Conservation (phyloP, 2,329 filamentous ascomycete species). For the Talaromyces sp. region DNA sequence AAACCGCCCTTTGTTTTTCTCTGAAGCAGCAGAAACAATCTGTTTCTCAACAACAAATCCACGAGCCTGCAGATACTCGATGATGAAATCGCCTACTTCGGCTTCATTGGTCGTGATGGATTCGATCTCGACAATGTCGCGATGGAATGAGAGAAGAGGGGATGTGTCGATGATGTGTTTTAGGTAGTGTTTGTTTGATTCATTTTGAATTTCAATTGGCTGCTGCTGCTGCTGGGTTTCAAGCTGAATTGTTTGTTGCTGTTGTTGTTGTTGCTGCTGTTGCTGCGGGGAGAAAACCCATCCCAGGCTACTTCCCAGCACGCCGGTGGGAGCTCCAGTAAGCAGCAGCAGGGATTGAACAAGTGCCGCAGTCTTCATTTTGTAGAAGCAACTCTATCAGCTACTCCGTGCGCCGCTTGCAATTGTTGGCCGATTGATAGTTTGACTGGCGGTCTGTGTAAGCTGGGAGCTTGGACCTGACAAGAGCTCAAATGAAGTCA, state of each 20-base stretch:
- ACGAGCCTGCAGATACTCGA: slow-evolving; percentile 56
- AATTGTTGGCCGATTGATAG: background rate
- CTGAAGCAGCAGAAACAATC: slow-evolving; percentile 19
- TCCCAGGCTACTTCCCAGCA: background rate
- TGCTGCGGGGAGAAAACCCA: slow-evolving; percentile 6
- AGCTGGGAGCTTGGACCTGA: background rate
- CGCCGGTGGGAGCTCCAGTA: background rate
- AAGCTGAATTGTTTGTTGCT: slow-evolving; percentile 1
- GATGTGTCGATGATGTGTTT: slow-evolving; percentile 35
- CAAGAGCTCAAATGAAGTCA: background rate
- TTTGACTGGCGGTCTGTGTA: background rate
- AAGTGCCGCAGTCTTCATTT: background rate
- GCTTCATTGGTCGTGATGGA: slow-evolving; percentile 67
- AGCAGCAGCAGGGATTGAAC: slow-evolving; percentile 1
- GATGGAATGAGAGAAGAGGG: slow-evolving; percentile 65
- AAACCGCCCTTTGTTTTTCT: slow-evolving; percentile 50
- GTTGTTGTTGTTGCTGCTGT: background rate
- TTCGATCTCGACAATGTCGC: slow-evolving; percentile 64
- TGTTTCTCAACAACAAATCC: slow-evolving; percentile 61
- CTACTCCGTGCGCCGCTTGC: too few relatives aligned
- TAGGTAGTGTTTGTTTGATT: slow-evolving; percentile 13
- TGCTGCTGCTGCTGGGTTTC: background rate
- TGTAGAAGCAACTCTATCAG: background rate
- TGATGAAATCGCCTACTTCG: slow-evolving; percentile 62
- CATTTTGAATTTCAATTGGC: background rate